Percentiles rank a stretch among this genome's conserved stretches.
phyloP scores from a whole-genome alignment of 169 alveolate species.

The Plasmodium gaboni region DNA sequence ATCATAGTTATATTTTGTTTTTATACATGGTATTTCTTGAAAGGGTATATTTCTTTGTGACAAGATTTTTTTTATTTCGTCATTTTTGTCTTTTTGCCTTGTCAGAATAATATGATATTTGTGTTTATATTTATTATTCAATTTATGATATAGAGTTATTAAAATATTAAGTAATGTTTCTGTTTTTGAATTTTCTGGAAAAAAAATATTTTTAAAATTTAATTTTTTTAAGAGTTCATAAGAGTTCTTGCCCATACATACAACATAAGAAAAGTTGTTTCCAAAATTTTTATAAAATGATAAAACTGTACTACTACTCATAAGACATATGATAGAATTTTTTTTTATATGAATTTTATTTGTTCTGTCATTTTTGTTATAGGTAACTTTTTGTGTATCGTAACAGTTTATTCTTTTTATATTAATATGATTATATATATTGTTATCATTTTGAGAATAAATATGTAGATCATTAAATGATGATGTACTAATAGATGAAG shows the following conservation, averaged over 20 bases:
- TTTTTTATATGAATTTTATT: conserved; percentile 9
- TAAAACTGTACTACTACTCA: conserved; percentile 59
- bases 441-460: neutral
- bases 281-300: conserved; percentile 61
- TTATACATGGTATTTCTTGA: conserved; percentile 51
- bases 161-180: conserved; percentile 29
- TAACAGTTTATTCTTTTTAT: conserved; percentile 36
- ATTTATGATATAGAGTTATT: conserved; percentile 19
- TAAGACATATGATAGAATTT: conserved; percentile 42
- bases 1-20: conserved; percentile 20
- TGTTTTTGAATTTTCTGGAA: conserved; percentile 42
- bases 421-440: neutral
- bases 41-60: conserved; percentile 6
- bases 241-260: conserved; percentile 52
- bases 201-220: conserved; percentile 45
- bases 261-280: conserved; percentile 26
- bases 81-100: conserved; percentile 58
- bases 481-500: conserved; percentile 40
- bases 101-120: conserved; percentile 23
- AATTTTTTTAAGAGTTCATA: conserved; percentile 42
- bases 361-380: neutral
- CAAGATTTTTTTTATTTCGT: conserved; percentile 5
- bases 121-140: conserved; percentile 1
- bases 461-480: neutral
- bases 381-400: conserved; percentile 25